phyloP scores from a whole-genome alignment of 257 asterid genomes.

The Anisodus tanguticus region DNA sequence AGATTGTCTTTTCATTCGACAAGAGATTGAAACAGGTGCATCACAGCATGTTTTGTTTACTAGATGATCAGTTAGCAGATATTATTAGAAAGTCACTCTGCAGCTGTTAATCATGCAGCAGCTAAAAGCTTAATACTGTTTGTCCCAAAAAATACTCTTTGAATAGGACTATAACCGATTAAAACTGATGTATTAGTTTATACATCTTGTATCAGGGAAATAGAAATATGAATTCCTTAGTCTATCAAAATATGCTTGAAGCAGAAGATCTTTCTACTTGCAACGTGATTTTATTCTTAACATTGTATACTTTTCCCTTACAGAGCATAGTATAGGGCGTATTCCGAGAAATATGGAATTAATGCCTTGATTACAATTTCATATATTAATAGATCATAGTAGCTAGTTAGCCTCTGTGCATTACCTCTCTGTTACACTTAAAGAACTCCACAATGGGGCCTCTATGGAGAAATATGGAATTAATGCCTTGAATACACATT shows the following conservation, averaged over 20 bases:
- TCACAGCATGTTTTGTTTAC: background rate
- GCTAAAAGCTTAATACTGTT: background rate
- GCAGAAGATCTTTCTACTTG: constrained; percentile 1
- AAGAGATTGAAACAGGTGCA: constrained; percentile 7
- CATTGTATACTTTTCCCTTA: background rate
- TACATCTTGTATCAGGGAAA: background rate
- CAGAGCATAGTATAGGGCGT: constrained; percentile 16
- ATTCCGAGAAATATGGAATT: constrained; percentile 6
- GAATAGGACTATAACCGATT: background rate
- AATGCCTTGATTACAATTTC: background rate
- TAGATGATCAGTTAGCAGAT: background rate
- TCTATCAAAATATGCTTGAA: constrained; percentile 13
- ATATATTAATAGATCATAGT: background rate
- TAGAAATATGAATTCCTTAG: background rate
- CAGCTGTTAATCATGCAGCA: background rate
- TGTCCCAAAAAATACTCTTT: background rate
- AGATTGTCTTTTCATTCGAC: background rate
- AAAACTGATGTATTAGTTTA: background rate
- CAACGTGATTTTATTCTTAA: background rate
- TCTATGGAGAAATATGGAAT: background rate
- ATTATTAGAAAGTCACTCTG: background rate
- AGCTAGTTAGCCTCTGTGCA: constrained; percentile 6
- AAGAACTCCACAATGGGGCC: constrained; percentile 3
- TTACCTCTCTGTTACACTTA: background rate
- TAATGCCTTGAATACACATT: background rate